These are phyloP conservation scores for Botrytis galanthina DNA, from an alignment of 2,329 filamentous ascomycete species.

Conservation along the genomic window DNA sequence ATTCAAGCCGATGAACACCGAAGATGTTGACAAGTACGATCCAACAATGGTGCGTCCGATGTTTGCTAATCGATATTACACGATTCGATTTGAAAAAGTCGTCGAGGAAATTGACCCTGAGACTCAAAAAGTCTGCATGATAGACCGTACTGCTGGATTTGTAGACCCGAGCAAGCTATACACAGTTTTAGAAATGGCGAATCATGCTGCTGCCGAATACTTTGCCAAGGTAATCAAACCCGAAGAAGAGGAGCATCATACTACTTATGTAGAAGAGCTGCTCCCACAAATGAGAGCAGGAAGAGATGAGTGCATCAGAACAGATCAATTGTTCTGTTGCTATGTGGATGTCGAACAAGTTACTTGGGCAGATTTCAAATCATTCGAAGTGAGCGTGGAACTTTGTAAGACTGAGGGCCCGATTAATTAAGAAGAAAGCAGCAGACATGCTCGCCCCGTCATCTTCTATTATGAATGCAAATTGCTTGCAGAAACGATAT, in stretches of 20 bases:
- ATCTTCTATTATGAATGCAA: background rate
- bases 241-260: conserved; percentile 11
- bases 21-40: conserved; percentile 4
- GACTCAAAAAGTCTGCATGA: background rate
- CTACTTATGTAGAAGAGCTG: background rate
- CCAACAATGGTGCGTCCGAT: background rate
- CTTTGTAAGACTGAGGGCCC: background rate
- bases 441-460: background rate
- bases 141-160: background rate
- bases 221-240: conserved; percentile 21
- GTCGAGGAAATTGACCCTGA: background rate
- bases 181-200: conserved; percentile 25
- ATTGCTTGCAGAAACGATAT: background rate
- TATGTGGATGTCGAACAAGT: background rate
- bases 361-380: background rate
- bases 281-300: background rate
- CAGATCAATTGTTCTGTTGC: background rate
- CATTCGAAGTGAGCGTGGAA: background rate
- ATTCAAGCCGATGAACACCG: background rate
- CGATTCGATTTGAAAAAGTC: background rate
- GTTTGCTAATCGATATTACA: conserved; percentile 1
- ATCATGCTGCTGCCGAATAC: conserved; percentile 25
- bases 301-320: conserved; percentile 9
- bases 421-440: background rate
- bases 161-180: conserved; percentile 1